Conservation (phyloP, 2,329 filamentous ascomycete genomes). For the Mycosphaerella sp. region DNA sequence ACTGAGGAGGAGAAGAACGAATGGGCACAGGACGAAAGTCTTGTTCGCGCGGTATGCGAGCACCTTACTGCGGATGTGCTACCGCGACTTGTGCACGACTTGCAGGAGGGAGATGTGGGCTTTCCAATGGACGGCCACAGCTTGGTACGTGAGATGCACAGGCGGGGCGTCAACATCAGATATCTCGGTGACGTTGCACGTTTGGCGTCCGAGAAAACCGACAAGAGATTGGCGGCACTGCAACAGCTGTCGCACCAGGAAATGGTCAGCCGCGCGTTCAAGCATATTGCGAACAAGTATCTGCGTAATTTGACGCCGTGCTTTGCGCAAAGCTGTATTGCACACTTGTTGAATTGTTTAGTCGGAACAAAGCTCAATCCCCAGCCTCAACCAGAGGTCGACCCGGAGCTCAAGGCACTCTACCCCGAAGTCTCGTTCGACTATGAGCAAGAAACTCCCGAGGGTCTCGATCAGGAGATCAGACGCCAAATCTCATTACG, state of each 20-base stretch:
- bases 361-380: conserved; percentile 70
- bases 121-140: conserved; percentile 99
- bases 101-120: conserved; percentile 86
- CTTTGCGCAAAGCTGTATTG: conserved; percentile 70
- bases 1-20: conserved; percentile 84
- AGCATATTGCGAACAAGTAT: conserved; percentile 77
- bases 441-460: conserved; percentile 73
- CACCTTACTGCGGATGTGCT: conserved; percentile 72
- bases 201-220: conserved; percentile 50
- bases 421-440: conserved; percentile 77
- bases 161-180: conserved; percentile 92
- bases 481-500: conserved; percentile 64
- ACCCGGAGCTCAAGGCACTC: conserved; percentile 64
- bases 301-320: conserved; percentile 72
- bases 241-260: conserved; percentile 75
- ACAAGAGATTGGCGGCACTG: conserved; percentile 68
- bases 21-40: conserved; percentile 75
- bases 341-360: conserved; percentile 90
- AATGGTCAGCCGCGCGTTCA: conserved; percentile 93
- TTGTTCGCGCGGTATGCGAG: conserved; percentile 76
- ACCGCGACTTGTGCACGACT: conserved; percentile 76
- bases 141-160: conserved; percentile 80
- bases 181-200: conserved; percentile 85
- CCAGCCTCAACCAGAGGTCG: conserved; percentile 71
- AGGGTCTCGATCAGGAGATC: conserved; percentile 62